Conservation (phyloP, 371 early-diverging fungal genomes). For the Dichotomocladium elegans region DNA sequence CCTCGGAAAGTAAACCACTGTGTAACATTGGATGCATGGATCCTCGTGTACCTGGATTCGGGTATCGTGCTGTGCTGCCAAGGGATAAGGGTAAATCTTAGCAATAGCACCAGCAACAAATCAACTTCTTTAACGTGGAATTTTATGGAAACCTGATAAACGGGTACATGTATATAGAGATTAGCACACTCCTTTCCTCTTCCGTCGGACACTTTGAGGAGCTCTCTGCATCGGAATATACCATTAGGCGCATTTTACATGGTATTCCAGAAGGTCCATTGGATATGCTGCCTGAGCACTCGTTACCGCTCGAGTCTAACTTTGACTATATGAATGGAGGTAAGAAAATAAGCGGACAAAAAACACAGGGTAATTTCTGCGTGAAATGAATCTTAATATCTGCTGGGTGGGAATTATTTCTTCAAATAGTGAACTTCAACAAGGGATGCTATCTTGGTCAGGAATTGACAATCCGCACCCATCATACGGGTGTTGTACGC, state of each 20-base stretch:
- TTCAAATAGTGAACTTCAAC: conserved; percentile 76
- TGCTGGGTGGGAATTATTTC: not conserved
- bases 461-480: conserved; percentile 94
- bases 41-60: conserved; percentile 55
- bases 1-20: conserved; percentile 24
- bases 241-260: conserved; percentile 69
- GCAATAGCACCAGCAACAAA: not conserved
- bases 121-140: too few relatives aligned
- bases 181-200: conserved; percentile 17
- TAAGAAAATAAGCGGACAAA: conserved; percentile 13
- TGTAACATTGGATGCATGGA: conserved; percentile 58
- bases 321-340: conserved; percentile 90
- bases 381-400: too few relatives aligned
- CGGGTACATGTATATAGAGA: conserved; percentile 4
- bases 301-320: conserved; percentile 90
- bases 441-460: conserved; percentile 99
- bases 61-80: conserved; percentile 51
- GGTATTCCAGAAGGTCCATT: conserved; percentile 88
- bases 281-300: conserved; percentile 70
- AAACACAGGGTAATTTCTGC: not conserved
- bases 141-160: too few relatives aligned
- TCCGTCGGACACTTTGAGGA: conserved; percentile 33
- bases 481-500: conserved; percentile 92
- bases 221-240: conserved; percentile 58
- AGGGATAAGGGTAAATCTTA: conserved; percentile 12